Base-by-base conservation (phyloP, 2,329 filamentous ascomycete species). In the Colletotrichum sojae region DNA sequence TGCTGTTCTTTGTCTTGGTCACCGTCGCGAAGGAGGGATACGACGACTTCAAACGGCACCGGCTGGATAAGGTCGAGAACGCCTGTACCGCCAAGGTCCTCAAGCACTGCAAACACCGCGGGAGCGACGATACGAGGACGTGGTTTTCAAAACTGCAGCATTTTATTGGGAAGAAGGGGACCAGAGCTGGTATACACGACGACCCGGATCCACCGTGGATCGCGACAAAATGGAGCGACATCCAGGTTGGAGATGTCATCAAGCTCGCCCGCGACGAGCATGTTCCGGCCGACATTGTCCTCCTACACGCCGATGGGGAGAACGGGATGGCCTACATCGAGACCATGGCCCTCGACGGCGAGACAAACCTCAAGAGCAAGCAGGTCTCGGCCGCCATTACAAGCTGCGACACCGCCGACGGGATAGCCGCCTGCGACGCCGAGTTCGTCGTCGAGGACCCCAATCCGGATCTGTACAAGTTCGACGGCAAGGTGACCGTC, bases 1-100 rank as follows among this genome's bases (percentile, higher is more conserved):
- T 94, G 22, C 77, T 92, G 69, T 92, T 94, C 78, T 94, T 94
- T 77, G 92, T 97, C 48, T 84, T 90, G 43, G 84, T 97, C 67
- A 96, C 94, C 0, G 92, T 97, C 74, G 86, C 86, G 31, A 97
- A 97, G 77, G 94, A 97, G 81, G 94, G 94, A 0, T 96, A 94
- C 73, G 94, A 97, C 77, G 94, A 97, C 78, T 90, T 92, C 75
- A 89, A 92, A 73, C 86, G 94, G 69, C 92, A 96, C 79, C 88
- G 92, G 16, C 84, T 97, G 54, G 94, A 97, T 76, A 94, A 91
- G 75, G 88, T 92, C 22, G 94, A 97, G 79, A 97, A 97, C 76
- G 85, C 86, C 4, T 81, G 83, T 56, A 79, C 81, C 10, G 83
- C 83, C 1, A 86, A 82, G 2, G 82, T 86, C 3, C 55, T 75